A percentile compares a stretch with the other conserved stretches of the same genome.
These are phyloP conservation scores for Triangularia setosa DNA, from an alignment of 2,329 filamentous ascomycete genomes.

Conservation along the genomic window DNA sequence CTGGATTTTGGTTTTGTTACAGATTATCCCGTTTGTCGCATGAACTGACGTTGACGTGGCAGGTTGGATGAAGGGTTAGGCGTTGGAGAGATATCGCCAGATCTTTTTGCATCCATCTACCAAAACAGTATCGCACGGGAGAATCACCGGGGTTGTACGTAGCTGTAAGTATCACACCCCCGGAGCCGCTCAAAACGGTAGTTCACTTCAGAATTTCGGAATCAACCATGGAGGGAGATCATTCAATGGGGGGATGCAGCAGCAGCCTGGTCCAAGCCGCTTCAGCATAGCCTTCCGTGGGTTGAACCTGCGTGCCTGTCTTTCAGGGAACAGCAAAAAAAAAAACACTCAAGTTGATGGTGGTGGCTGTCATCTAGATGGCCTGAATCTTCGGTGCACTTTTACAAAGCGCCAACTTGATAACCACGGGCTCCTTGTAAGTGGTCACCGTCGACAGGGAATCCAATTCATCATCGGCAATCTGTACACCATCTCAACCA, in stretches of 20 bases:
- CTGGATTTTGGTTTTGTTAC: background rate
- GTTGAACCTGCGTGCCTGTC: background rate
- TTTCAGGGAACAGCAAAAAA: too few relatives aligned
- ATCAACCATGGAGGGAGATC: background rate
- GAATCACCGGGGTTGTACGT: background rate
- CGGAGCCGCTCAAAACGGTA: background rate
- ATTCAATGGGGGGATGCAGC: background rate
- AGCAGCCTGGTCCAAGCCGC: background rate
- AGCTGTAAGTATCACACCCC: background rate
- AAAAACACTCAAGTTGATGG: background rate
- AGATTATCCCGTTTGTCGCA: background rate
- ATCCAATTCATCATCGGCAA: background rate
- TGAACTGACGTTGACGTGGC: slow-evolving; percentile 4
- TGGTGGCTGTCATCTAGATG: background rate
- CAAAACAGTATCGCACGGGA: background rate
- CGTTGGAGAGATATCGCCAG: background rate
- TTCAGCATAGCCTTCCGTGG: background rate
- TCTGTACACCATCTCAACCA: background rate
- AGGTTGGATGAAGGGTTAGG: slow-evolving; percentile 1
- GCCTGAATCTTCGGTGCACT: background rate
- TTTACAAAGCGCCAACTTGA: background rate
- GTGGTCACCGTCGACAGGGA: background rate
- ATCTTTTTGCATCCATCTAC: background rate
- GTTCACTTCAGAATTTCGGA: background rate
- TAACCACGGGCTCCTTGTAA: background rate